phyloP scores from a whole-genome alignment of 495 filamentous ascomycete genomes.

The Xanthoparmelia taractica region DNA sequence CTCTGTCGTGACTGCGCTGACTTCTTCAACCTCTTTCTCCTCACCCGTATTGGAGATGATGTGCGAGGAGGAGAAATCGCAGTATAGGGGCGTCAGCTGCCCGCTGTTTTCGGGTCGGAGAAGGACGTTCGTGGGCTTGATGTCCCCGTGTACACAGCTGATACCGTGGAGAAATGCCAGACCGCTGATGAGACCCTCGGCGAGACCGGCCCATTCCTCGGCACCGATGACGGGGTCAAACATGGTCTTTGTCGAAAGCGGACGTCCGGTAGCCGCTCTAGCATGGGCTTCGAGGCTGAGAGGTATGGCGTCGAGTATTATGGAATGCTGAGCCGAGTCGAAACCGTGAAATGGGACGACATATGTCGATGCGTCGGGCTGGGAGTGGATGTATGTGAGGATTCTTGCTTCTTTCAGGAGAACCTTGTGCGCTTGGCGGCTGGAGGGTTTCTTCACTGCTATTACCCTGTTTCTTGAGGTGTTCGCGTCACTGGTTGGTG shows the following conservation, averaged over 20 bases:
- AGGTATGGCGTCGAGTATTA: constrained; percentile 49
- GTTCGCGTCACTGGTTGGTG: constrained; percentile 11
- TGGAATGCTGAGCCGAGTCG: constrained; percentile 38
- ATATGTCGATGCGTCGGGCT: constrained; percentile 32
- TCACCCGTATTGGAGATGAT: constrained; percentile 25
- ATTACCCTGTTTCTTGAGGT: constrained; percentile 27
- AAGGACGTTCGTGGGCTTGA: constrained; percentile 51
- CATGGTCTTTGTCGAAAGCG: constrained; percentile 42
- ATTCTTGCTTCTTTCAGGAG: constrained; percentile 46
- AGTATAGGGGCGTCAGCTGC: constrained; percentile 41
- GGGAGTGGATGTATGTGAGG: constrained; percentile 41
- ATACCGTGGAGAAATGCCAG: constrained; percentile 46
- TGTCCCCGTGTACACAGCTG: constrained; percentile 48
- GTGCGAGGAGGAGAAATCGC: constrained; percentile 55
- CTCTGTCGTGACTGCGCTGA: constrained; percentile 48
- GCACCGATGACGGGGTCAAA: constrained; percentile 44
- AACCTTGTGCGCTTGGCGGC: constrained; percentile 42
- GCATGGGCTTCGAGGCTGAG: constrained; percentile 45
- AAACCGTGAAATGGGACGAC: constrained; percentile 52
- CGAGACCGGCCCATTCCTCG: constrained; percentile 38
- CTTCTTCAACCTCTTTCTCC: constrained; percentile 20
- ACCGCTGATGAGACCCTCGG: constrained; percentile 41
- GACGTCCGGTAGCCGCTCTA: constrained; percentile 32
- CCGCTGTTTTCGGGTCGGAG: constrained; percentile 27
- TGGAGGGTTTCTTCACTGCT: constrained; percentile 49